Base-by-base conservation (phyloP, 306 rosid species). In the Fagus sylvatica region DNA sequence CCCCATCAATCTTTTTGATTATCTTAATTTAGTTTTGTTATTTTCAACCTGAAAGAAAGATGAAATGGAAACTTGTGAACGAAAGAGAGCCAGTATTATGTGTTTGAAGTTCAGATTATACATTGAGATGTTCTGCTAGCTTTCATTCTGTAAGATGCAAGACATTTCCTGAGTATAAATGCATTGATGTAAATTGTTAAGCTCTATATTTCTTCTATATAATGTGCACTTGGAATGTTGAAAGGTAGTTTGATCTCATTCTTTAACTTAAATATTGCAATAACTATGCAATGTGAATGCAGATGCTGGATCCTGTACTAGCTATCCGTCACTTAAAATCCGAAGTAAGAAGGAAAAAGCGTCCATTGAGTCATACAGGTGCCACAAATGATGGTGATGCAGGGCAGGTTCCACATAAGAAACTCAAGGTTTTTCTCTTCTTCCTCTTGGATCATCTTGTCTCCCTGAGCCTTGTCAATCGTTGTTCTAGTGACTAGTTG, bases 281-380 rank as follows among this genome's bases (percentile, higher is more conserved):
- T 84, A 74, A 80, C 75, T 82, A 17, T 77, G 48, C 16, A 53
- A 71, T 70, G n/a, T 53, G 62, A 77, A 74, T 78, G 83, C 92
- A 94, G 97, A 87, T 90, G 87, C 84, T 89, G 42, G 89, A 86
- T 68, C 93, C 95, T n/a, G 90, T 87, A 77, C 53, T 85, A 61
- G 78, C 85, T 53, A 49, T 83, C 36, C 70, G 53, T 55, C 71
- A 5, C 82, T 77, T 92, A 84, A 85, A 80, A 56, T 78, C 84
- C 15, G 69, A 60, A 62, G 75, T 87, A 73, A 90, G 77, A 81
- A 64, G 76, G 73, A 84, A 78, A 84, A 85, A 57, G 42, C 53
- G 68, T 77, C 59, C 77, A 17, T 46, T 78, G 36, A 80, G 39
- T 77, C 70, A 56, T 42, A 68, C 37, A 3, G 69, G 19, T 34